Base-by-base conservation (phyloP, 148 eudicot species). In the Vaccinium corymbosum region DNA sequence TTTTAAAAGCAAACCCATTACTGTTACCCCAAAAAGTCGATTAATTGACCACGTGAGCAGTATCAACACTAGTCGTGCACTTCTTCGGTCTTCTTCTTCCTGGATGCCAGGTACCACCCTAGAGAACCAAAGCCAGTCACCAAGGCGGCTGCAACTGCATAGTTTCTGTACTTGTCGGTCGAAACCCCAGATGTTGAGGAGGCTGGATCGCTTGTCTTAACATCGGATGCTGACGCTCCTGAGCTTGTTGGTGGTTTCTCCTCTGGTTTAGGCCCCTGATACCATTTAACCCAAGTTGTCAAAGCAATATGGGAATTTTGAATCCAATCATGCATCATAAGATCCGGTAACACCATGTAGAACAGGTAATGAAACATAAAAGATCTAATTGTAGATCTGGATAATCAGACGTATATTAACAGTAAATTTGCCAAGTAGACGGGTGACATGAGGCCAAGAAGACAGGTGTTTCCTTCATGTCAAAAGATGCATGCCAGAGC, bases 131-230 rank as follows among this genome's bases (percentile, higher is more conserved):
- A 38, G 70, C 81, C 86, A 73, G 95, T 92, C 35, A 89, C 85
- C 29, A 83, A 81, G 56, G 95, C 99, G 77, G 97, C 97, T 49
- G 91, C 81, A 82, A 97, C 93, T 74, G 90, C 98, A 86, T 94
- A 92, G 91, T 94, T 97, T 46, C 92, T 86, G 92, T 87, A 50
- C 85, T 92, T 93, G 89, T 97, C 95, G 20, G 92, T 89, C 76
- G 99, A 94, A 1, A 88, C 89, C 56, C 91, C 91, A 81, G 93
- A 51, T 13, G 94, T 68, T 27, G 95, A 84, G 57, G 97, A 80
- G 22, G 88, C 76, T 14, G 87, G 74, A 35, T 80, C 89, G 76
- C 87, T 88, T 32, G 97, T 86, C 79, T 90, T 91, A 70, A 89
- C 93, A 80, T 93, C 94, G 80, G 94, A 16, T 53, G 85, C 90